Evolutionary conservation across 2,329 filamentous ascomycete species (phyloP).

Genomic region (Lachnellula cervina): DNA sequence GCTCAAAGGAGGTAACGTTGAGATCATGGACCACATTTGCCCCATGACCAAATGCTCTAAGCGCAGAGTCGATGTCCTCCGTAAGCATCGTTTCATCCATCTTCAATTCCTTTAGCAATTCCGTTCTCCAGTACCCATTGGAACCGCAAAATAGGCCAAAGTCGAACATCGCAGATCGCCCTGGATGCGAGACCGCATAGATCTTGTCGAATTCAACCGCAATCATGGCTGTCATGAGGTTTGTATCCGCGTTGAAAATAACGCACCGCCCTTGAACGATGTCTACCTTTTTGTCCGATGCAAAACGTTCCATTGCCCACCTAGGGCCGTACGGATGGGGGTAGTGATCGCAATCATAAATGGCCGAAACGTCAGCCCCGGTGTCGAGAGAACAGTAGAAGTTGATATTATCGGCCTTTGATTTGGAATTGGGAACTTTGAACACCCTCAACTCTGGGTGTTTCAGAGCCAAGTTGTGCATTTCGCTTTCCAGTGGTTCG

Average conservation of each 20-base stretch:
- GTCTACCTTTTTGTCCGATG: constrained; percentile 37
- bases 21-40: constrained; percentile 43
- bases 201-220: constrained; percentile 48
- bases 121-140: constrained; percentile 45
- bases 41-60: constrained; percentile 36
- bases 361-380: constrained; percentile 41
- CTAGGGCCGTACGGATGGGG: constrained; percentile 44
- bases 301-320: constrained; percentile 45
- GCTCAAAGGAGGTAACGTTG: constrained; percentile 44
- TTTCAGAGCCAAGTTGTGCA: constrained; percentile 34
- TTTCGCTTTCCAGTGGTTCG: constrained; percentile 40
- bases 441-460: constrained; percentile 40
- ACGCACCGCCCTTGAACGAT: constrained; percentile 47
- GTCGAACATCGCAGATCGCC: constrained; percentile 41
- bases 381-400: constrained; percentile 42
- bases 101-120: constrained; percentile 39
- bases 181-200: constrained; percentile 46
- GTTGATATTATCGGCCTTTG: constrained; percentile 47
- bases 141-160: constrained; percentile 46
- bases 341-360: constrained; percentile 47
- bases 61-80: constrained; percentile 45
- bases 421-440: constrained; percentile 44
- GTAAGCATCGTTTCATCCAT: constrained; percentile 48
- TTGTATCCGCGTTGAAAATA: constrained; percentile 42
- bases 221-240: constrained; percentile 42